A percentile compares a stretch with the other conserved stretches of the same genome.
phyloP scores from a whole-genome alignment of 805 yeast species.

The Candida railenensis region DNA sequence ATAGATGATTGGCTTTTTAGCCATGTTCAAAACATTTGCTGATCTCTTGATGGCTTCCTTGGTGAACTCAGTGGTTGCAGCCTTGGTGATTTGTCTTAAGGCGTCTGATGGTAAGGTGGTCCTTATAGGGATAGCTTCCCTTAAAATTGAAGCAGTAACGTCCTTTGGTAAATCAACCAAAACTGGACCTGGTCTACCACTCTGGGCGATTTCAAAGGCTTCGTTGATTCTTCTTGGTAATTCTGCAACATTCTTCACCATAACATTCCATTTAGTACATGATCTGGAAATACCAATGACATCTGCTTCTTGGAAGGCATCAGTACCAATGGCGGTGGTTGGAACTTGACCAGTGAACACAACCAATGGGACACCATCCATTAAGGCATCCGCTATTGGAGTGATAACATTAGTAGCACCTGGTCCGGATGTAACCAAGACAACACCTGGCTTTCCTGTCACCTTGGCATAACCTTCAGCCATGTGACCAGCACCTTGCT shows the following conservation, averaged over 20 bases:
- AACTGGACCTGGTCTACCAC: slow-evolving; percentile 98
- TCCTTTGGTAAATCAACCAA: slow-evolving; percentile 97
- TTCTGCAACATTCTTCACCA: slow-evolving; percentile 94
- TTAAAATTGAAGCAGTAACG: slow-evolving; percentile 89
- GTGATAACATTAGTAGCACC: slow-evolving; percentile 98
- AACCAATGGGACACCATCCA: slow-evolving; percentile 96
- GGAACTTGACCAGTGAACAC: slow-evolving; percentile 98
- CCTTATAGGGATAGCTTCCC: slow-evolving; percentile 79
- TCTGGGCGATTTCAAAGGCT: slow-evolving; percentile 94
- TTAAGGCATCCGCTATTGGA: slow-evolving; percentile 97
- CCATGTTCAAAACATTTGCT: slow-evolving; percentile 73
- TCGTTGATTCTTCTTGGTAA: slow-evolving; percentile 94
- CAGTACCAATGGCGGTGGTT: slow-evolving; percentile 94
- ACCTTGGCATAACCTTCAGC: slow-evolving; percentile 99
- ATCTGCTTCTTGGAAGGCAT: slow-evolving; percentile 99
- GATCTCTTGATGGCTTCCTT: slow-evolving; percentile 71
- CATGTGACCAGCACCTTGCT: slow-evolving; percentile 99
- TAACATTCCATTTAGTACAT: slow-evolving; percentile 98
- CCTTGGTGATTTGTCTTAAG: slow-evolving; percentile 64
- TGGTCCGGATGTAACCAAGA: slow-evolving; percentile 97
- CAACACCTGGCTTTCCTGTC: slow-evolving; percentile 95
- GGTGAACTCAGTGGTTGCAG: slow-evolving; percentile 72
- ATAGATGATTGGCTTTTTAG: slow-evolving; percentile 85
- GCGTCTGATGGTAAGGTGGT: slow-evolving; percentile 76
- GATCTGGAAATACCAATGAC: slow-evolving; percentile 95